Evolutionary conservation across 2,329 filamentous ascomycete species (phyloP).

Genomic region (Plectosphaerella cucumerina): DNA sequence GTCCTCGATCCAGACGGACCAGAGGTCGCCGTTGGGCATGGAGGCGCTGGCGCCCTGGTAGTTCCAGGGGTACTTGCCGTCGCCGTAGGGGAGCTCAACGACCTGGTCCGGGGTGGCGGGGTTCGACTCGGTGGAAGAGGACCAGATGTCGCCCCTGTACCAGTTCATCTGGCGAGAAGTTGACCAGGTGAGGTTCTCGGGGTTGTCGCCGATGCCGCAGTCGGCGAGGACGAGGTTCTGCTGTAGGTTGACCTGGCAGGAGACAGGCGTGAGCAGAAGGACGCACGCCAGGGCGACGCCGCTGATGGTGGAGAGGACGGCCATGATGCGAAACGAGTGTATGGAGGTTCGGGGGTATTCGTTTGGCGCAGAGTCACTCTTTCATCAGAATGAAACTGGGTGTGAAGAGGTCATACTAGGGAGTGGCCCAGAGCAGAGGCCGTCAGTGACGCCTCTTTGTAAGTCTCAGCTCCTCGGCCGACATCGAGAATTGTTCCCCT

Average conservation of each 20-base stretch:
- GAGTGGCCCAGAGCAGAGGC: too few relatives aligned
- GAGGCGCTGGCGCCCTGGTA: conserved; percentile 30
- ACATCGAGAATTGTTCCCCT: too few relatives aligned
- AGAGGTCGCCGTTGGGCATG: conserved; percentile 32
- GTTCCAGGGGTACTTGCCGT: conserved; percentile 34
- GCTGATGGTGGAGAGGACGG: not conserved
- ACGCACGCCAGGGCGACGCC: too few relatives aligned
- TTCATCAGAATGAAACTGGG: too few relatives aligned
- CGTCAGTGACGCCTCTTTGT: too few relatives aligned
- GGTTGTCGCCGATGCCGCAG: conserved; percentile 37
- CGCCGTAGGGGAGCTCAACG: conserved; percentile 31
- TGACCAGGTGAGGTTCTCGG: conserved; percentile 33
- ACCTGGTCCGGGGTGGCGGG: conserved; percentile 32
- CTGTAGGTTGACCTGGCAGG: conserved; percentile 21
- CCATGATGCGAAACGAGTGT: not conserved
- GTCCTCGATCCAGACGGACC: conserved; percentile 37
- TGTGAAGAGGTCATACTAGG: too few relatives aligned
- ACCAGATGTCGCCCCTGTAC: conserved; percentile 34
- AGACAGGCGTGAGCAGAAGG: not conserved
- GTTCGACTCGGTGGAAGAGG: conserved; percentile 25
- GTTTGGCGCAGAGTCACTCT: too few relatives aligned
- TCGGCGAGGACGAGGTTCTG: conserved; percentile 36
- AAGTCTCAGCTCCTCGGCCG: too few relatives aligned
- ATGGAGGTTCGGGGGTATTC: too few relatives aligned
- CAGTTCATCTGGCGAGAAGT: conserved; percentile 40